These are phyloP conservation scores for Papiliotrema nemorosa DNA, from an alignment of 1,284 basidiomycete species.

Conservation along the genomic window DNA sequence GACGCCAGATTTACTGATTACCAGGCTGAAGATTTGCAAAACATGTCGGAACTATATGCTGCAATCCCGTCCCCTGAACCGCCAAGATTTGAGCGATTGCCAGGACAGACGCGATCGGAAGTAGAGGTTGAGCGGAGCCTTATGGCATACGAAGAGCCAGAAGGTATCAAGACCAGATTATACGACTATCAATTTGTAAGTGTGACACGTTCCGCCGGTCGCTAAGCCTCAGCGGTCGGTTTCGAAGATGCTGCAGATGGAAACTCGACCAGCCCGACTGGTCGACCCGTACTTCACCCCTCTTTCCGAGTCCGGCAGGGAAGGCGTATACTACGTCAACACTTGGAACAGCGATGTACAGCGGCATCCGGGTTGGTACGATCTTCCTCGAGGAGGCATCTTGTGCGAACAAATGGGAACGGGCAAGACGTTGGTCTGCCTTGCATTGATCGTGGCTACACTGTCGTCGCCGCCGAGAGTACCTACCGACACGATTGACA, in stretches of 20 bases:
- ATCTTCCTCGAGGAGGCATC: conserved; percentile 41
- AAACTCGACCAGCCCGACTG: conserved; percentile 29
- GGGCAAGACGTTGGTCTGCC: conserved; percentile 50
- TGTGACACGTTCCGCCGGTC: neutral
- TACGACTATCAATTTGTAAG: conserved; percentile 43
- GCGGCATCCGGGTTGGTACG: conserved; percentile 29
- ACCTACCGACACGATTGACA: conserved; percentile 17
- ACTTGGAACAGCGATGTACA: conserved; percentile 32
- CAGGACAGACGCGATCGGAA: conserved; percentile 14
- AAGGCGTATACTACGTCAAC: conserved; percentile 26
- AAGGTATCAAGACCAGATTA: conserved; percentile 28
- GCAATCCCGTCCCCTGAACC: conserved; percentile 27
- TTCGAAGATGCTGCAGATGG: conserved; percentile 39
- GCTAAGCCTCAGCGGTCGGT: conserved; percentile 28
- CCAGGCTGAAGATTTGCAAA: conserved; percentile 16
- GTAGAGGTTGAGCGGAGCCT: conserved; percentile 22
- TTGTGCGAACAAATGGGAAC: conserved; percentile 52
- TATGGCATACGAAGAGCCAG: conserved; percentile 24
- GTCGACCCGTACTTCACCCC: conserved; percentile 31
- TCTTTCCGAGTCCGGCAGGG: conserved; percentile 24
- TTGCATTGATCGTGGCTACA: conserved; percentile 46
- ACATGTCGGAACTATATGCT: conserved; percentile 33
- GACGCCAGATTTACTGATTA: neutral
- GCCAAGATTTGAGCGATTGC: conserved; percentile 11
- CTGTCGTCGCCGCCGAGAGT: conserved; percentile 31